Base-by-base conservation (phyloP, 1,284 basidiomycete genomes). In the Sporisorium iseilematis-ciliati region DNA sequence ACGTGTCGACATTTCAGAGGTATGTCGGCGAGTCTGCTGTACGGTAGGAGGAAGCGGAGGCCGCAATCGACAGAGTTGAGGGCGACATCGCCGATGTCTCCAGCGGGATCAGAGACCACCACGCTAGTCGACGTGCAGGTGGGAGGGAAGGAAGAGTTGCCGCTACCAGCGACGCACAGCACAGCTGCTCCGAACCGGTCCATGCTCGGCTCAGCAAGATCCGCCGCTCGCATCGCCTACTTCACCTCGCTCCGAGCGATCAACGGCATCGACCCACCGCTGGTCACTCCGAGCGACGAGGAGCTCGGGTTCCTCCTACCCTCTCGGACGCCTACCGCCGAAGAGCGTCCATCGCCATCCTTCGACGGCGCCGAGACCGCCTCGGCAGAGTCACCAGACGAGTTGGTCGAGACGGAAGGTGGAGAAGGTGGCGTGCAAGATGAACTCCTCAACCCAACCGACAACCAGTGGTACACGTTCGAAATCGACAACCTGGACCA, bases 381-480 rank as follows among this genome's bases (percentile, higher is more conserved):
- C 12, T 8, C 29, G n/a, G 23, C n/a, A 31, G 8, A n/a, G 10
- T 12, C 51, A 16, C 6, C 11, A 43, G 21, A 23, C 50, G 25
- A 29, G 21, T 41, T 20, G 43, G 41, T 20, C 38, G 6, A 38
- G 14, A 11, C 12, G 31, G 31, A 57, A 10, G 33, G 33, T 11
- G n/a, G 29, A 18, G 29, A 18, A 16, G 33, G 2, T 1, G 52
- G 31, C 23, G 26, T 26, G 41, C 53, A 41, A 29, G 41, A 18
- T 1, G 60, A 63, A 16, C 41, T 64, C 35, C 29, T 59, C 16
- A 51, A 57, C 11, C 58, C 71, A 6, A 7, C 18, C 20, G 61
- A 58, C 18, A 78, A 79, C 59, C 53, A 51, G 20, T 79, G 77
- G 77, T 66, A 79, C 49, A 75, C 76, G 3, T 62, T 62, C 51